Percentiles rank a stretch among this genome's conserved stretches.
Conservation (phyloP, 371 early-diverging fungal species). For the Gilbertella persicaria region DNA sequence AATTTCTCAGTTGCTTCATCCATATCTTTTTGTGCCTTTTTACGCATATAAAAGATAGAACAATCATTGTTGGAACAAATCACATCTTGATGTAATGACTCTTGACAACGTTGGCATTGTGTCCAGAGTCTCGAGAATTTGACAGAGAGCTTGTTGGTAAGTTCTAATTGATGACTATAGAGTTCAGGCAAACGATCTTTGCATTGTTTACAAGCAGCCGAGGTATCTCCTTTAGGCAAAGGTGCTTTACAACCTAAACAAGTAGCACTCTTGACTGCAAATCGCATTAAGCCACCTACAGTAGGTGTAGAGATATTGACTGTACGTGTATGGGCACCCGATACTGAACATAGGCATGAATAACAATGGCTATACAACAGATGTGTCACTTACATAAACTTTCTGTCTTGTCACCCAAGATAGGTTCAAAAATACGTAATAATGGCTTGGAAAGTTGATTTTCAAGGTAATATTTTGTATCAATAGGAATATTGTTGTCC, state of each 20-base stretch:
- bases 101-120: slow-evolving; percentile 99
- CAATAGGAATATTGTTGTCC: slow-evolving; percentile 98
- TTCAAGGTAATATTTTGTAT: slow-evolving; percentile 98
- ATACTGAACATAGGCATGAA: slow-evolving; percentile 38
- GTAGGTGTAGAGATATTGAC: slow-evolving; percentile 88
- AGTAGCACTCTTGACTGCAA: slow-evolving; percentile 86
- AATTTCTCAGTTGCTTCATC: slow-evolving; percentile 67
- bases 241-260: slow-evolving; percentile 97
- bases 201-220: slow-evolving; percentile 86
- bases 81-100: slow-evolving; percentile 95
- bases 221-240: slow-evolving; percentile 73
- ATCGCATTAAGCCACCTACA: slow-evolving; percentile 92
- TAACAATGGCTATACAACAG: not conserved
- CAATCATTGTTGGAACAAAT: slow-evolving; percentile 98
- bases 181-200: slow-evolving; percentile 70
- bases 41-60: slow-evolving; percentile 99
- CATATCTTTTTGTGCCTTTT: slow-evolving; percentile 96
- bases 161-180: slow-evolving; percentile 66
- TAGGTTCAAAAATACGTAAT: slow-evolving; percentile 97
- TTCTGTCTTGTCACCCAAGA: slow-evolving; percentile 91
- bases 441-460: slow-evolving; percentile 98
- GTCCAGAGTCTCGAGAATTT: slow-evolving; percentile 95
- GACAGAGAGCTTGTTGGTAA: slow-evolving; percentile 75
- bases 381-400: slow-evolving; percentile 62
- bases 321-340: slow-evolving; percentile 93